Evolutionary conservation across 257 asterid species (phyloP), one percentile per base, ranked within the genome.

Genomic region (Prunella vulgaris): DNA sequence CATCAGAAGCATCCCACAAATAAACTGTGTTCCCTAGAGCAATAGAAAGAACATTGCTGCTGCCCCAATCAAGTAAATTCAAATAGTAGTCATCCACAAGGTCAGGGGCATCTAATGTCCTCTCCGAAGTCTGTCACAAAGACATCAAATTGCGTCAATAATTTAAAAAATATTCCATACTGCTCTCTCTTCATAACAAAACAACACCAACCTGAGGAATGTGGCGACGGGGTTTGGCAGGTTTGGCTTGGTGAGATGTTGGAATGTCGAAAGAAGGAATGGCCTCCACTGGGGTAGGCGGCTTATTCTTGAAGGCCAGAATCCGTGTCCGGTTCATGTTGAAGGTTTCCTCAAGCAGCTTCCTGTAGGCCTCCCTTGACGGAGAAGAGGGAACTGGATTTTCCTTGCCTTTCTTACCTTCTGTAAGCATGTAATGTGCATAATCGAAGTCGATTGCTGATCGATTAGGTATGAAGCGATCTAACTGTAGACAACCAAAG

Each of bases 51-150:
- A 93, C 90, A 74, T 93, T 93, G 85, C 88, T 78, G 86, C 87
- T 84, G 53, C 98, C 95, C 98, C 98, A 93, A 74, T 93, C 98
- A 30, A 93, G 70, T 13, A 93, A 80, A 35, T 93, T 93, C 90
- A 93, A 70, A 70, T 88, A 93, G 82, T 87, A 93, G 74, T 93
- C 98, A 63, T 93, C 98, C 72, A 88, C 33, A 73, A 93, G 69
- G 68, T 85, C 97, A 58, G 98, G 98, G 74, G 97, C 96, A 83
- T 93, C 97, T 22, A 93, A 81, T 24, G 97, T 90, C 80, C 94
- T 88, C 84, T 90, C 98, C 5, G 95, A 90, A 59, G 92, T 85
- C 98, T 90, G 95, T 80, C 84, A 83, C 20, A 70, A 64, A 59
- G 25, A 74, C 10, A 81, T 28, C 6, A 37, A 72, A 35, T n/a